Conservation (phyloP, 2,329 filamentous ascomycete species). For the Zasmidium angulare region DNA sequence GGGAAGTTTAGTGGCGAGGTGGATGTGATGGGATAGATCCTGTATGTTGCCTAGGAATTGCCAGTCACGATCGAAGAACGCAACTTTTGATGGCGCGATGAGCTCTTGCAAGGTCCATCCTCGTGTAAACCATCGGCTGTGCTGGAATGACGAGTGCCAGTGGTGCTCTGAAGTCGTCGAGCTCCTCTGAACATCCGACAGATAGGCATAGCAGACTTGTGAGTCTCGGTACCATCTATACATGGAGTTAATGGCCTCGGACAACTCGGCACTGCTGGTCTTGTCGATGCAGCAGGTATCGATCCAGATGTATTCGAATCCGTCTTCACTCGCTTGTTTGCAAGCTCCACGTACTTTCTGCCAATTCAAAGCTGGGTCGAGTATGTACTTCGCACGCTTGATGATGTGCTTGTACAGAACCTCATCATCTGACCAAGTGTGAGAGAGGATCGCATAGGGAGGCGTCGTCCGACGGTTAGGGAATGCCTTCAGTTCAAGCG, state of each 20-base stretch:
- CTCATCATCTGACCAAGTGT: constrained; percentile 13
- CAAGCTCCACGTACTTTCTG: constrained; percentile 13
- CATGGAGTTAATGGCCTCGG: neutral
- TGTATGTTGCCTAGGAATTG: neutral
- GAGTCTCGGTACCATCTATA: neutral
- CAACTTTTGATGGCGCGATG: constrained; percentile 15
- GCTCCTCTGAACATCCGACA: neutral
- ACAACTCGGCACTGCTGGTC: neutral
- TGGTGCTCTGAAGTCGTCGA: neutral
- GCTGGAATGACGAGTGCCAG: neutral
- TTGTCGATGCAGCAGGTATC: constrained; percentile 18
- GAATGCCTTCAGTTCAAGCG: neutral
- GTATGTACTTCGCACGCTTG: too few species aligned
- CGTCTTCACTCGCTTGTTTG: constrained; percentile 12
- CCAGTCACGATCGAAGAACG: constrained; percentile 17
- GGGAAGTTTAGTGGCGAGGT: neutral
- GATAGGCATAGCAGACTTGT: neutral
- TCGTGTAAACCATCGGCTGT: constrained; percentile 16
- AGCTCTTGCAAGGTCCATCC: constrained; percentile 27
- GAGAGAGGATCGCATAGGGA: constrained; percentile 15
- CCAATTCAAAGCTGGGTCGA: constrained; percentile 3
- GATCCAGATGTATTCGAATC: constrained; percentile 17
- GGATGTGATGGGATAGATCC: neutral
- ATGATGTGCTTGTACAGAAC: constrained; percentile 10
- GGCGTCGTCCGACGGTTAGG: neutral